Base-by-base conservation (phyloP, 2,329 filamentous ascomycete species). In the Botrytis cinerea region DNA sequence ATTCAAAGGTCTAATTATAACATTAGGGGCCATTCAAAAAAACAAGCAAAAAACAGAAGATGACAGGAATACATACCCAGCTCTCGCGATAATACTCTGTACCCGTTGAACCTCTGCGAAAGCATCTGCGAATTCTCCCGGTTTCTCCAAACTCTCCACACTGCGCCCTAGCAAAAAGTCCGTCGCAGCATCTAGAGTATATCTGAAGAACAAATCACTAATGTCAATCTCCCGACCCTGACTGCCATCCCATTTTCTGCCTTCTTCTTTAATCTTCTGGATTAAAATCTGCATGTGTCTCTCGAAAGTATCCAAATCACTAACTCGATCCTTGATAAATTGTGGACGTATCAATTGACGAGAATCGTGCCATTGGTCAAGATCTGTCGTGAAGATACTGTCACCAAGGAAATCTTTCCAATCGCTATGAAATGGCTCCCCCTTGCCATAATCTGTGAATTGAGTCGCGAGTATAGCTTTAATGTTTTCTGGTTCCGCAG, bases 401-500 rank as follows among this genome's bases (percentile, higher is more conserved):
- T 93, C 87, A 38, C 92, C 92, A 32, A 97, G 84, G 76, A 93
- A 97, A 22, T 90, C 88, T 73, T 88, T 86, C 91, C 92, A 97
- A 70, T 94, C 91, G 14, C 82, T 78, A 78, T 95, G 91, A 83
- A 97, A 97, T 35, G 85, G 82, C 75, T 89, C 83, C 10, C 94
- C 94, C 81, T 97, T 94, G 78, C 94, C 95, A 80, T 91, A 98
- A 80, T 97, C 93, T 59, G 84, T 83, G 80, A 98, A 98, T 80
- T 97, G 93, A 1, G 91, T 92, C 0, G 94, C 93, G n/a, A 98
- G 85, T 35, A 98, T 87, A 9, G 95, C 93, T 82, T 97, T 97
- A 84, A 97, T 92, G 80, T 97, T 97, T 79, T 97, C 93, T 0
- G 92, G 92, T 77, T 97, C 94, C 8, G 88, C 88, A 0, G 95